Percentiles rank a stretch among this genome's conserved stretches.
These are phyloP conservation scores for Aspergillus avenaceus DNA, from an alignment of 495 filamentous ascomycete species.

Conservation along the genomic window DNA sequence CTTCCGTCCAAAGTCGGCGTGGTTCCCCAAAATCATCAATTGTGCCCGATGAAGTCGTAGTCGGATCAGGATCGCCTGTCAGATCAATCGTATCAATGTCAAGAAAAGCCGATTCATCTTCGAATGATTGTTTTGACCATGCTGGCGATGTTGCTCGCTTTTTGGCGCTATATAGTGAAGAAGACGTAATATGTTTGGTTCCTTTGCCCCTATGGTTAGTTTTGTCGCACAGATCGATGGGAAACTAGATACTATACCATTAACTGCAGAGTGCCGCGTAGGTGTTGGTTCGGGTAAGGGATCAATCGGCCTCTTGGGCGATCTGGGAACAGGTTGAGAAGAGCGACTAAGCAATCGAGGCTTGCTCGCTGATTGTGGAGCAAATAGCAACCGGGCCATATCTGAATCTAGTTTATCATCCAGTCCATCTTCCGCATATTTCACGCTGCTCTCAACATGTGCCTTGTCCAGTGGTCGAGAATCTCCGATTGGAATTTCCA, in stretches of 20 bases:
- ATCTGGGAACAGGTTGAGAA: constrained; percentile 16
- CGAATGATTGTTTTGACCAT: constrained; percentile 16
- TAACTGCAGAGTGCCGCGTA: constrained; percentile 17
- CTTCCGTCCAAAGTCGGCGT: constrained; percentile 56
- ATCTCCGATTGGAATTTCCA: constrained; percentile 6
- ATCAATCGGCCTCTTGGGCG: constrained; percentile 13
- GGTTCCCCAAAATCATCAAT: constrained; percentile 50
- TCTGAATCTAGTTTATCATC: constrained; percentile 28
- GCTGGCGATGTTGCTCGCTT: constrained; percentile 19
- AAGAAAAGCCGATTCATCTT: constrained; percentile 19
- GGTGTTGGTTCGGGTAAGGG: constrained; percentile 14
- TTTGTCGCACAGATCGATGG: neutral
- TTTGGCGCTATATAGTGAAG: constrained; percentile 17
- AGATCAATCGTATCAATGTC: constrained; percentile 65
- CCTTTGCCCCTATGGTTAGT: constrained; percentile 18
- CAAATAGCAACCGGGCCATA: constrained; percentile 57
- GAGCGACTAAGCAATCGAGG: constrained; percentile 42
- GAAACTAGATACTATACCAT: constrained; percentile 17
- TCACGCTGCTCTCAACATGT: constrained; percentile 11
- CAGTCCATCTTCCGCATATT: constrained; percentile 16
- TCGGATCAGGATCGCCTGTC: constrained; percentile 52
- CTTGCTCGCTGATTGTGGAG: constrained; percentile 49
- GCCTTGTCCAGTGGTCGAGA: constrained; percentile 2
- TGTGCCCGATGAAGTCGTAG: constrained; percentile 35
- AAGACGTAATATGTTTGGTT: constrained; percentile 19